Conservation (phyloP, 257 asterid genomes). For the Plantago major region DNA sequence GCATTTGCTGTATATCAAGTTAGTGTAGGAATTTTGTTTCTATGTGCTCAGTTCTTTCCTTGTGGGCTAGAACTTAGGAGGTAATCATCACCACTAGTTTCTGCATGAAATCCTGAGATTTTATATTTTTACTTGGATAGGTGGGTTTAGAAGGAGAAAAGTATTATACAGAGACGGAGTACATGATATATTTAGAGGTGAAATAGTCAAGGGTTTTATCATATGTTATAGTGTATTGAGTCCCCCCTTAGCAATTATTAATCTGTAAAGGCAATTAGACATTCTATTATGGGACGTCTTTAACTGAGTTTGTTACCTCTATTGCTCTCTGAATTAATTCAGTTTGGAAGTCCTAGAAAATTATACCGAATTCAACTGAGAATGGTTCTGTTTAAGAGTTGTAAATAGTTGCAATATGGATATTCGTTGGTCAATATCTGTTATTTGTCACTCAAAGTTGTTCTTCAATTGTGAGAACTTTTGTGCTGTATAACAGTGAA, state of each 20-base stretch:
- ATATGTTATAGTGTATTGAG: not conserved
- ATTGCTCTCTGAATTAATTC: not conserved
- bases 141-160: not conserved
- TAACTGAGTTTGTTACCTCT: not conserved
- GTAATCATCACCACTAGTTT: slow-evolving; percentile 10
- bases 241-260: not conserved
- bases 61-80: not conserved
- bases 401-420: slow-evolving; percentile 1
- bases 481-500: not conserved
- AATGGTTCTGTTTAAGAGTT: not conserved
- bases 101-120: slow-evolving; percentile 16
- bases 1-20: not conserved
- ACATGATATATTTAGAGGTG: too few species aligned
- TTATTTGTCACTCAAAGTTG: not conserved
- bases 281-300: not conserved
- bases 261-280: not conserved
- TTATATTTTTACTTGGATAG: not conserved
- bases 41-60: not conserved
- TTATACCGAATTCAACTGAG: not conserved
- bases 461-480: not conserved
- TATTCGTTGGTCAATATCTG: not conserved
- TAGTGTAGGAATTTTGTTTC: slow-evolving; percentile 5
- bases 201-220: not conserved
- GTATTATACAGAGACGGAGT: too few species aligned
- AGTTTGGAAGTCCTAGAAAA: not conserved